These are phyloP conservation scores for Thelonectria discophora DNA, from an alignment of 2,329 filamentous ascomycete genomes.

Conservation along the genomic window DNA sequence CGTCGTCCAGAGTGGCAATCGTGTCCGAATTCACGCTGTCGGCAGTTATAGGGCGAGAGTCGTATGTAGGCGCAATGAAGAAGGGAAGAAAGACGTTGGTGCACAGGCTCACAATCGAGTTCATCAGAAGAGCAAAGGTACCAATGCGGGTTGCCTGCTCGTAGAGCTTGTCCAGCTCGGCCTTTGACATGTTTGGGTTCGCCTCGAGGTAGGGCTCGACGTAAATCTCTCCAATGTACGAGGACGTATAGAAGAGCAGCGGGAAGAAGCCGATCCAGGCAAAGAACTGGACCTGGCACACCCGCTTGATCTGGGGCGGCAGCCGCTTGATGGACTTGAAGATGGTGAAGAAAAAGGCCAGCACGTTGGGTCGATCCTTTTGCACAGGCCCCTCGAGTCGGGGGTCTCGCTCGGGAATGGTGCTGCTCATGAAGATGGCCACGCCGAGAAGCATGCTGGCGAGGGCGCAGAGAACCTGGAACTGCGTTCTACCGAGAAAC, in stretches of 20 bases:
- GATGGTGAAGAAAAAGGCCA: conserved; percentile 82
- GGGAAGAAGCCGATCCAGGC: conserved; percentile 97
- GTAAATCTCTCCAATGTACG: conserved; percentile 93
- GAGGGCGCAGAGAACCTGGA: conserved; percentile 90
- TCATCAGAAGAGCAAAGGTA: conserved; percentile 88
- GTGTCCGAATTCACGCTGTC: conserved; percentile 46
- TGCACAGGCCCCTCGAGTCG: conserved; percentile 72
- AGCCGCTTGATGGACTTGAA: conserved; percentile 79
- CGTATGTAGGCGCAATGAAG: conserved; percentile 84
- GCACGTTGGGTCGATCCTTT: conserved; percentile 69
- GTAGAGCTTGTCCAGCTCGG: conserved; percentile 81
- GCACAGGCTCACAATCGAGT: conserved; percentile 83
- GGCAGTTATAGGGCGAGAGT: conserved; percentile 50
- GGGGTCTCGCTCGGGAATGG: conserved; percentile 83
- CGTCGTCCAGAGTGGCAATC: conserved; percentile 42
- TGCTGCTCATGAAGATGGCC: conserved; percentile 76
- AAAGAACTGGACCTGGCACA: conserved; percentile 84
- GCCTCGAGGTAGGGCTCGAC: conserved; percentile 81
- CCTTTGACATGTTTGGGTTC: conserved; percentile 79
- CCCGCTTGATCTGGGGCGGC: conserved; percentile 81
- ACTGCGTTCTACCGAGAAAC: conserved; percentile 87
- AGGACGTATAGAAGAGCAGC: conserved; percentile 93
- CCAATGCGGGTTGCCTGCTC: conserved; percentile 87
- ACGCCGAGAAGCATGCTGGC: conserved; percentile 76
- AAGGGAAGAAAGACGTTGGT: conserved; percentile 87